phyloP scores from a whole-genome alignment of 169 alveolate species.

The Plasmodium coatneyi region DNA sequence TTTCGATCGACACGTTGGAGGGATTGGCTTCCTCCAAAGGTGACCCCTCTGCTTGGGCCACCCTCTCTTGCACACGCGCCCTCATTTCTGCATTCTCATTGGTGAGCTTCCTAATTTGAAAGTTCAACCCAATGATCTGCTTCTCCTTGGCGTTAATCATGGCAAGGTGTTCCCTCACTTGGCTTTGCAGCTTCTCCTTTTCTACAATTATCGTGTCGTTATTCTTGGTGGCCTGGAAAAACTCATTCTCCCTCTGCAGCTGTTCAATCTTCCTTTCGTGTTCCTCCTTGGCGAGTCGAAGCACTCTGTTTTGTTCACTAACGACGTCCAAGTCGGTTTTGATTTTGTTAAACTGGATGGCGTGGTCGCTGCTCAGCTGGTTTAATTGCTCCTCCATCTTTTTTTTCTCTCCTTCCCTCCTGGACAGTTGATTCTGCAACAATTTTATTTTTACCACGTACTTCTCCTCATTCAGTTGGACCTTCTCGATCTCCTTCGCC shows the following conservation, averaged over 20 bases:
- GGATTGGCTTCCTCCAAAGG: too few species aligned
- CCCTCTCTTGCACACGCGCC: background rate
- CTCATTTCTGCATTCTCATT: slow-evolving; percentile 8
- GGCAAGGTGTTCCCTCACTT: slow-evolving; percentile 10
- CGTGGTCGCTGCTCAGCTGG: background rate
- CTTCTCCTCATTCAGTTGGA: slow-evolving; percentile 16
- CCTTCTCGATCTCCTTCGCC: slow-evolving; percentile 6
- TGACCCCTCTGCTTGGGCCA: too few species aligned
- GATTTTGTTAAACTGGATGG: slow-evolving; percentile 7
- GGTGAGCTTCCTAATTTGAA: slow-evolving; percentile 9
- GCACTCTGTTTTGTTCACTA: slow-evolving; percentile 26
- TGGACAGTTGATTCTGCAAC: background rate
- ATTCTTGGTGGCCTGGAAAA: slow-evolving; percentile 39
- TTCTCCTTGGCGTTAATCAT: slow-evolving; percentile 41
- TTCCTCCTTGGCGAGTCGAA: slow-evolving; percentile 3
- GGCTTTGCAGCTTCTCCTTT: slow-evolving; percentile 26
- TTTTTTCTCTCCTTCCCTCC: slow-evolving; percentile 1
- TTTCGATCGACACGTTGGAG: slow-evolving; percentile 2
- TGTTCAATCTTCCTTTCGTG: slow-evolving; percentile 44
- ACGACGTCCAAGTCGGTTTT: slow-evolving; percentile 38
- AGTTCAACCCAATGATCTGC: slow-evolving; percentile 17
- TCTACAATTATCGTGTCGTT: slow-evolving; percentile 36
- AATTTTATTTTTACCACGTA: background rate
- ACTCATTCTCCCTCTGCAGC: slow-evolving; percentile 4
- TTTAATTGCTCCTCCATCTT: background rate